Evolutionary conservation across 2,329 filamentous ascomycete genomes (phyloP), one percentile per base, ranked within the genome.

Genomic region (Xylaria sp.): DNA sequence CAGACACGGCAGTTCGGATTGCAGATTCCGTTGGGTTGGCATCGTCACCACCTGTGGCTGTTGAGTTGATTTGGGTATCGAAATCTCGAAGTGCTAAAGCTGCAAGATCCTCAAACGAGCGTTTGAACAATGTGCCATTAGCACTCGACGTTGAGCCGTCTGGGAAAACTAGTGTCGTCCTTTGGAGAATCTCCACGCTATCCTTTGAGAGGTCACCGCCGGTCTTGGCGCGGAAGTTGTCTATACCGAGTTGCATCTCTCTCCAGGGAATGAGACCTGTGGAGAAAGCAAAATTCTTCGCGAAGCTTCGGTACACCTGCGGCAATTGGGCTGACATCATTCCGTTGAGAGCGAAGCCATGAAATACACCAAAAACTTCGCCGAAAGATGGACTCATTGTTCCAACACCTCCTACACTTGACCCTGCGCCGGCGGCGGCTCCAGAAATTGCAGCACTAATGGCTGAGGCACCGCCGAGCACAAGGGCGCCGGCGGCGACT

Each of bases 261-360:
- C 86, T 87, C 94, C 94, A 98, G 7, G 92, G 89, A 66, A 98
- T 86, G 66, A 98, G 82, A 60, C 94, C 94, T 33, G 91, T 92
- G 72, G 93, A 95, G 84, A 98, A 98, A 56, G 86, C 94, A 80
- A 99, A 98, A 83, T 98, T 98, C 83, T 93, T 93, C 71, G 92
- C 85, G 81, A 97, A 99, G 79, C 90, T 95, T 74, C 91, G 89
- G 83, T 98, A 98, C 46, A 98, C 90, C 43, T 89, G 85, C 3
- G 96, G 96, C 74, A 97, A 94, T 75, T 91, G 89, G 75, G 97
- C 94, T 68, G 93, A 97, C 79, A 97, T 86, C 96, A 98, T 98
- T 73, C 96, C 94, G 80, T 96, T 98, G 84, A 96, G 92, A 33
- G 96, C 94, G 86, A 98, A 92, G 59, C 92, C 91, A 81, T 98